A percentile compares a stretch with the other conserved stretches of the same genome.
phyloP scores from a whole-genome alignment of 2,329 filamentous ascomycete genomes.

The Calycina herbarum region DNA sequence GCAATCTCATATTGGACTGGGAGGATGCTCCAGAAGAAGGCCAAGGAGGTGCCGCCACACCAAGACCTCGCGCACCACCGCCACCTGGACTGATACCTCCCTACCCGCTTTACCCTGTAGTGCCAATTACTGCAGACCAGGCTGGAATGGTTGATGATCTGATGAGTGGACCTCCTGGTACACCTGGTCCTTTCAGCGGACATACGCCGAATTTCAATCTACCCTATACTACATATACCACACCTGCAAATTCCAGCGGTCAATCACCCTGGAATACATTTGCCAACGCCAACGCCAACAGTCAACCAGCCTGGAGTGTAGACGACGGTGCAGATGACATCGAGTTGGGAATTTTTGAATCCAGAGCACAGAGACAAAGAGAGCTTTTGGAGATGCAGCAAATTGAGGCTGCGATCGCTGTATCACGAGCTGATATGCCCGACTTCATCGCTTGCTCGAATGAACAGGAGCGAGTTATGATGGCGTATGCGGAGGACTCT shows the following conservation, averaged over 20 bases:
- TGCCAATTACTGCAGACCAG: too few relatives aligned
- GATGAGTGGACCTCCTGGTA: neutral
- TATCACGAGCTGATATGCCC: neutral
- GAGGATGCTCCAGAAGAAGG: neutral
- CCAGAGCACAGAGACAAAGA: neutral
- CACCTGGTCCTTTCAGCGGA: neutral
- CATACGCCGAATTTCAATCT: neutral
- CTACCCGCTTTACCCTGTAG: too few relatives aligned
- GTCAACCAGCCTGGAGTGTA: neutral
- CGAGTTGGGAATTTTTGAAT: neutral
- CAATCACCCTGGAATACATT: neutral
- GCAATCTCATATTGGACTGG: neutral
- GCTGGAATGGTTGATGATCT: neutral
- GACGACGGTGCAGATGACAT: neutral
- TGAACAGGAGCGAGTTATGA: neutral
- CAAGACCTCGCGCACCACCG: neutral
- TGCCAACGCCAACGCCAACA: neutral
- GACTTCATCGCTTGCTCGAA: neutral
- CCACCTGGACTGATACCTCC: neutral
- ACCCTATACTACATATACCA: neutral
- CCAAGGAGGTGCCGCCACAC: neutral
- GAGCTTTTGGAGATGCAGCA: neutral
- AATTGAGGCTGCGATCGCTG: neutral
- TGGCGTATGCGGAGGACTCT: neutral
- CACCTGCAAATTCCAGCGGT: neutral